Evolutionary conservation across 139 green algal genomes (phyloP).

Genomic region (Micromonas pusilla): DNA sequence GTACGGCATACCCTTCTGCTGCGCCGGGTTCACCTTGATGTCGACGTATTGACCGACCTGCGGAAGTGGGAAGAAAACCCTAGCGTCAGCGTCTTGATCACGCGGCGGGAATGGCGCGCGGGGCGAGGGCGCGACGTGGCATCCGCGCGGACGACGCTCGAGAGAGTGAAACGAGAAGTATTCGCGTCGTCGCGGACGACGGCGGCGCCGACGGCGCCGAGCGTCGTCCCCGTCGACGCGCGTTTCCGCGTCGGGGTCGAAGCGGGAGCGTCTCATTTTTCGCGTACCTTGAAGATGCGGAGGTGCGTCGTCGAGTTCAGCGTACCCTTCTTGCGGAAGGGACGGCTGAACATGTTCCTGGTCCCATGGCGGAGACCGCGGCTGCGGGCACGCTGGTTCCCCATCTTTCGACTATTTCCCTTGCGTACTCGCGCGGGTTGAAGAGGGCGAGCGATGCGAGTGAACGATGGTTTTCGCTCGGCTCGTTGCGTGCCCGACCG

Average conservation of each 20-base stretch:
- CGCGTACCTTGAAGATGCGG: conserved; percentile 78
- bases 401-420: conserved; percentile 7
- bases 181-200: too few species aligned
- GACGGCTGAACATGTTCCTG: conserved; percentile 77
- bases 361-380: conserved; percentile 78
- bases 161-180: too few species aligned
- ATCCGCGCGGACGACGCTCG: not conserved
- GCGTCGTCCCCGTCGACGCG: too few species aligned
- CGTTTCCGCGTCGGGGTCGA: too few species aligned
- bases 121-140: too few species aligned
- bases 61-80: not conserved
- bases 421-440: not conserved
- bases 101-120: too few species aligned
- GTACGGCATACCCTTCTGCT: conserved; percentile 97
- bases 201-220: too few species aligned
- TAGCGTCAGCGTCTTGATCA: not conserved
- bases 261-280: too few species aligned
- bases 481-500: too few species aligned
- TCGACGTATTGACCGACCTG: conserved; percentile 92
- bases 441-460: not conserved
- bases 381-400: conserved; percentile 20
- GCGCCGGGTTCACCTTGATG: conserved; percentile 92
- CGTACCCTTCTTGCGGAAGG: conserved; percentile 77
- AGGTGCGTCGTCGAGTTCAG: conserved; percentile 88
- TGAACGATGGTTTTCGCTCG: too few species aligned